A percentile compares a stretch with the other conserved stretches of the same genome.
phyloP scores from a whole-genome alignment of 1,284 basidiomycete genomes.

The Fomes fomentarius region DNA sequence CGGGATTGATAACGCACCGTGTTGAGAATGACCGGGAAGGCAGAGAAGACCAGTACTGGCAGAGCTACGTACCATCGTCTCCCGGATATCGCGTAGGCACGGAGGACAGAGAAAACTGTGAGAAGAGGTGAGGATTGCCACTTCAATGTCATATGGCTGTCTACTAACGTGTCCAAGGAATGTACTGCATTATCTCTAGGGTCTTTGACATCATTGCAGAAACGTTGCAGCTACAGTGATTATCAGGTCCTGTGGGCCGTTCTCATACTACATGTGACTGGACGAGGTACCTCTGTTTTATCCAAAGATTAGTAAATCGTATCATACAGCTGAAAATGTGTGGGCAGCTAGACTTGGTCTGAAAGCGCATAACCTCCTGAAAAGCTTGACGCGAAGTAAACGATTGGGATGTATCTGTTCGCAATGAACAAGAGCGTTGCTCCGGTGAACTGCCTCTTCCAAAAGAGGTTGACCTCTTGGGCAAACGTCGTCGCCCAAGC shows the following conservation, averaged over 20 bases:
- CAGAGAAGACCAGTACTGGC: not conserved
- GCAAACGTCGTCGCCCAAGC: constrained; percentile 13
- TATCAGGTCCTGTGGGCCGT: not conserved
- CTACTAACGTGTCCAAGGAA: constrained; percentile 7
- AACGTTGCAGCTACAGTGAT: not conserved
- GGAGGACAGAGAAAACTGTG: constrained; percentile 14
- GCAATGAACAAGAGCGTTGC: constrained; percentile 9
- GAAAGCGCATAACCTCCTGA: not conserved
- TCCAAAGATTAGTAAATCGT: no score
- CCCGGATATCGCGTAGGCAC: constrained; percentile 5
- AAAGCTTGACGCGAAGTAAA: not conserved
- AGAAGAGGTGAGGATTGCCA: no score
- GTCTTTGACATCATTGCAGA: not conserved
- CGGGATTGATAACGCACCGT: not conserved
- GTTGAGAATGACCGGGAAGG: not conserved
- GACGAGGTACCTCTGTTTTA: not conserved
- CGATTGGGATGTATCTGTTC: constrained; percentile 10
- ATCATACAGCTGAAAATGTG: no score
- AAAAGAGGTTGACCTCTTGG: constrained; percentile 14
- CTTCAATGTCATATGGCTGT: no score
- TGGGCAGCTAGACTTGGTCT: no score
- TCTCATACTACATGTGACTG: no score
- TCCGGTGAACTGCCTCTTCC: constrained; percentile 4
- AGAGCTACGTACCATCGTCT: not conserved
- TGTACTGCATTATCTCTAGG: constrained; percentile 1